Base-by-base conservation (phyloP, 768 basidiomycete species). In the Exsudoporus frostii region DNA sequence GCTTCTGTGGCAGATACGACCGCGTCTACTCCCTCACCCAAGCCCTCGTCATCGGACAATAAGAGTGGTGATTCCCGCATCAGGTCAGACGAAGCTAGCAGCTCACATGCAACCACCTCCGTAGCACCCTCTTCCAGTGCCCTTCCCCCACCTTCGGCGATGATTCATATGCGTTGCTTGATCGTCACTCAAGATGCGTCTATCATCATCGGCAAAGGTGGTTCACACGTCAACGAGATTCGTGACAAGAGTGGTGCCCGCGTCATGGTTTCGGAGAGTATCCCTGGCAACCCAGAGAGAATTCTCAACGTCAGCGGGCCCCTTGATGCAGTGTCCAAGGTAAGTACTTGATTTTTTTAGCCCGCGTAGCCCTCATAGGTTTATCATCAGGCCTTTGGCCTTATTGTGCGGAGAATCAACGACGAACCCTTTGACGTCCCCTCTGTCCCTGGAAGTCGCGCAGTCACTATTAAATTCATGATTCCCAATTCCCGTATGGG, bases 391-490 rank as follows among this genome's bases (percentile, higher is more conserved):
- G 97, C 97, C 9, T 99, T 98, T 71, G 97, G 97, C 50, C 85
- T 99, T 56, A 98, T 99, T 64, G 97, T 98, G 20, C 89, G 97
- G 54, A 85, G 96, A 61, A 99, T 98, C 73, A 99, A 98, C 67
- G 97, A 99, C 66, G 97, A 98, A 70, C 96, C 97, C 1, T 98
- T 97, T 72, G 97, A 98, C 64, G 88, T 91, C 41, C 92, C 97
- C 20, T 98, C 96, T 33, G 92, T 98, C 6, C 97, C 97, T 42
- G 97, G 97, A 53, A 97, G 94, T 65, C 85, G 95, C 54, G 96
- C 97, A 27, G 97, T 99, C 50, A 98, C 97, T 29, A 98, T 99
- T 79, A 98, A 98, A 71, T 98, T 93, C 68, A 98, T 98, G 89
- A 97, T 98, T 52, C 96, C 96, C 58, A 98, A 98, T 73, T 95